Evolutionary conservation across 2,329 filamentous ascomycete genomes (phyloP).

Genomic region (Fusarium brevicatenulatum): DNA sequence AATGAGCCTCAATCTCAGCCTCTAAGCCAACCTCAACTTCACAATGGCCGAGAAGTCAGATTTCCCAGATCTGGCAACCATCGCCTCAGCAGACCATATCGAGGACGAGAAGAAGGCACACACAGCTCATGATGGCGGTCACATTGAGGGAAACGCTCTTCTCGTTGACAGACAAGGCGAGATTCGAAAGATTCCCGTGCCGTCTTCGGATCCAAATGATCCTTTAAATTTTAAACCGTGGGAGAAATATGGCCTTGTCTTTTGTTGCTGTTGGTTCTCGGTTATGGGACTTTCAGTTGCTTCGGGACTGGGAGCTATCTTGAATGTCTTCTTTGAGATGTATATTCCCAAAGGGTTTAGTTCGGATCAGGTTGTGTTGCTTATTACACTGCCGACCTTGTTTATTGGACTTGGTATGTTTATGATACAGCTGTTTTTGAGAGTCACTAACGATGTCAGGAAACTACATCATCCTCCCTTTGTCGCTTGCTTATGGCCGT

Average conservation of each 20-base stretch:
- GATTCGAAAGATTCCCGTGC: constrained; percentile 13
- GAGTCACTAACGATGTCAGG: neutral
- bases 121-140: neutral
- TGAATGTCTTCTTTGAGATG: constrained; percentile 13
- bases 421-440: rapidly evolving
- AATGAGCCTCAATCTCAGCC: neutral
- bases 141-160: constrained; percentile 14
- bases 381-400: constrained; percentile 6
- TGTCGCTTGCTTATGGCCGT: constrained; percentile 5
- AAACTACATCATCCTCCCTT: constrained; percentile 16
- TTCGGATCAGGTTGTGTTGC: constrained; percentile 8
- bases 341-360: constrained; percentile 8
- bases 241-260: constrained; percentile 18
- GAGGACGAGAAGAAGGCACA: neutral
- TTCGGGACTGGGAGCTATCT: neutral
- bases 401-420: constrained; percentile 13
- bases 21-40: neutral
- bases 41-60: neutral
- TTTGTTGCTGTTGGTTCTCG: constrained; percentile 16
- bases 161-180: constrained; percentile 1
- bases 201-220: constrained; percentile 10
- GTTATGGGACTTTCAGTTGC: neutral
- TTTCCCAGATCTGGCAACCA: neutral
- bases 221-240: constrained; percentile 6
- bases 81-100: constrained; percentile 1